Evolutionary conservation across 805 yeast genomes (phyloP), one percentile per base, ranked within the genome.

Genomic region (Nakazawaea ishiwadae): DNA sequence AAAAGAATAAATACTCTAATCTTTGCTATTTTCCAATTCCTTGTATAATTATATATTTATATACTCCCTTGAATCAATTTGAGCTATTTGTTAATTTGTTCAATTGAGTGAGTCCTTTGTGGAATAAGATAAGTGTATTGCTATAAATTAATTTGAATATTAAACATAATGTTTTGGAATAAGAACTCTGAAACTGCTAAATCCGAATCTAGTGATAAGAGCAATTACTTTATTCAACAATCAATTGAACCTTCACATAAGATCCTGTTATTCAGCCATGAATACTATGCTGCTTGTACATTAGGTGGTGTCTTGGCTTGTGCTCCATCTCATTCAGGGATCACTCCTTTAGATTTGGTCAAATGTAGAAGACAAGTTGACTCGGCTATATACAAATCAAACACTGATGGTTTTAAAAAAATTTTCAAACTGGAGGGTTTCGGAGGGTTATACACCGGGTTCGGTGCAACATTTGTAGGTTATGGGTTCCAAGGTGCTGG

Each of bases 401-500:
- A 87, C 57, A 36, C 83, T 31, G 85, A 83, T 52, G 98, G 93
- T n/a, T 86, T 89, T 79, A 72, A 68, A 47, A 68, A 78, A 15
- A 91, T 91, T 53, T 59, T 87, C 50, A 75, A 74, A 49, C 74
- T 79, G 14, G 84, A 81, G 60, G 98, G 99, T 6, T 44, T 73
- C 33, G 76, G 77, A 37, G 89, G 87, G 30, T 68, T 91, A 40
- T 86, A 77, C 65, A 84, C 95, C 8, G 98, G 98, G 54, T 59
- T 88, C 49, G 93, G 96, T 30, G 96, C 98, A 37, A 93, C 98
- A 3, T 77, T 84, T 47, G 71, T 90, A 46, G 98, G 98, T 18
- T 91, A 93, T 66, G 84, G 96, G 6, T 68, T 90, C 55, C 99
- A 91, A 68, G 98, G 99, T 55, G 96, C 96, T 37, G 96, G 96